Evolutionary conservation across 768 basidiomycete species (phyloP).

Genomic region (Termitomyces sp.): DNA sequence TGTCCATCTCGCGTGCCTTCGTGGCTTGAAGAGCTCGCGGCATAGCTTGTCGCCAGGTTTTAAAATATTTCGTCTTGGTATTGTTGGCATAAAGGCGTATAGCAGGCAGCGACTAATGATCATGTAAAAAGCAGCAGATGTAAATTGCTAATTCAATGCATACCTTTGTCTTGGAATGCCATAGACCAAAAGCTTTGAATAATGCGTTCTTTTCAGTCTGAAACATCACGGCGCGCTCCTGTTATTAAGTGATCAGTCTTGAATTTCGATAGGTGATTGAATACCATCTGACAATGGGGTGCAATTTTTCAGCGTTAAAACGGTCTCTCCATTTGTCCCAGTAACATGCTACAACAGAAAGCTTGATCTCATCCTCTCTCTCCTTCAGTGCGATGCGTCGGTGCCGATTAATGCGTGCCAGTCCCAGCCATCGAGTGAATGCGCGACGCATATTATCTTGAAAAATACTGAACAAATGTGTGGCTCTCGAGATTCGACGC

Average conservation of each 20-base stretch:
- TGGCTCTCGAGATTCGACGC: not conserved
- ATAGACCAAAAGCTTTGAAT: conserved; percentile 64
- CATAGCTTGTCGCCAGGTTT: conserved; percentile 62
- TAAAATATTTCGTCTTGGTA: conserved; percentile 57
- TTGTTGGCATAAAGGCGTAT: conserved; percentile 66
- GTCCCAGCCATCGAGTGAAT: conserved; percentile 66
- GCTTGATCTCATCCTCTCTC: conserved; percentile 58
- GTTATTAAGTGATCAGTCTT: conserved; percentile 4
- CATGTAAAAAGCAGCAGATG: not conserved
- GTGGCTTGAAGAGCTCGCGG: conserved; percentile 63
- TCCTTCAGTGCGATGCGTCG: conserved; percentile 52
- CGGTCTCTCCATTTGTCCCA: conserved; percentile 83
- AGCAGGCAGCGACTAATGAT: conserved; percentile 64
- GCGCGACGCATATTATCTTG: conserved; percentile 61
- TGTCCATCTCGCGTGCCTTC: conserved; percentile 58
- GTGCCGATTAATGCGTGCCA: conserved; percentile 54
- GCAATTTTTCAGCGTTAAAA: conserved; percentile 58
- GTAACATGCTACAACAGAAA: conserved; percentile 40
- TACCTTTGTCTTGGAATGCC: conserved; percentile 73
- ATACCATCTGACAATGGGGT: conserved; percentile 48
- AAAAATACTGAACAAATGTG: not conserved
- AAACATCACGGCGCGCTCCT: conserved; percentile 58
- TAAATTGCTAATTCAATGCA: conserved; percentile 9
- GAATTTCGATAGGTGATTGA: not conserved
- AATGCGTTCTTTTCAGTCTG: conserved; percentile 56